These are phyloP conservation scores for Mucor lusitanicus DNA, from an alignment of 371 early-diverging fungal genomes.

Conservation along the genomic window DNA sequence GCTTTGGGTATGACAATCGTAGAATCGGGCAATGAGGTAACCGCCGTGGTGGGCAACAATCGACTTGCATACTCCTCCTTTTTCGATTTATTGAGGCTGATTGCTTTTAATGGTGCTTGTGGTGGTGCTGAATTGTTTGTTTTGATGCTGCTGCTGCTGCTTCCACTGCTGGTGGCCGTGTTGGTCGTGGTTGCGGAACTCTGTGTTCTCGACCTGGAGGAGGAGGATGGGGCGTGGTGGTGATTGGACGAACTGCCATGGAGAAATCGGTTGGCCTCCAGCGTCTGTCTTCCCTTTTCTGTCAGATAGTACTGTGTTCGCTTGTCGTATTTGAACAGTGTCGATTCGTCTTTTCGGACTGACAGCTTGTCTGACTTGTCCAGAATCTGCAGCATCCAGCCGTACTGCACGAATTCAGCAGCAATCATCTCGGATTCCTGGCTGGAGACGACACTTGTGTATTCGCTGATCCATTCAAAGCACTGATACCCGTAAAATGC, in stretches of 20 bases:
- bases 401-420: constrained; percentile 55
- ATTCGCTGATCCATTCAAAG: constrained; percentile 65
- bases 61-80: constrained; percentile 16
- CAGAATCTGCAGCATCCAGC: constrained; percentile 56
- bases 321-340: constrained; percentile 42
- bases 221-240: not conserved
- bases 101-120: not conserved
- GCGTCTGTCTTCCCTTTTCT: constrained; percentile 46
- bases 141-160: constrained; percentile 5
- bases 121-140: not conserved
- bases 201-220: constrained; percentile 12
- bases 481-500: constrained; percentile 45
- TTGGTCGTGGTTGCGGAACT: constrained; percentile 8
- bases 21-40: not conserved
- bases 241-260: not conserved
- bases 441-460: constrained; percentile 58
- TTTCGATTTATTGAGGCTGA: not conserved
- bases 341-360: constrained; percentile 18
- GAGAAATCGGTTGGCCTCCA: constrained; percentile 24
- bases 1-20: constrained; percentile 9
- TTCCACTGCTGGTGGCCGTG: constrained; percentile 9
- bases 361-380: constrained; percentile 43
- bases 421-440: constrained; percentile 62
- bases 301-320: constrained; percentile 62
- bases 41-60: constrained; percentile 13